phyloP scores from a whole-genome alignment of 78 protist genomes.

The Dictyostelium intermedium region DNA sequence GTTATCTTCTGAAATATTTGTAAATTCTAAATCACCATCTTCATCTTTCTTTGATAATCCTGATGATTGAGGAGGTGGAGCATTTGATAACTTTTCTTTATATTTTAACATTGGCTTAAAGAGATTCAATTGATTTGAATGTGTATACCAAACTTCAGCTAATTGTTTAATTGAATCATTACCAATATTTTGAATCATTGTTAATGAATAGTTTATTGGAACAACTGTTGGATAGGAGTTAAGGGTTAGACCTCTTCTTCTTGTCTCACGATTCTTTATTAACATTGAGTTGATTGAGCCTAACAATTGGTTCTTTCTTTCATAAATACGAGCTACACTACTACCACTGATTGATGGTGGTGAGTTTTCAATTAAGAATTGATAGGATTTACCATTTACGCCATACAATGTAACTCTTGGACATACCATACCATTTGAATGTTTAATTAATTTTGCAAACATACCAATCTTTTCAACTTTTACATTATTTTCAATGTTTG shows the following conservation, averaged over 20 bases:
- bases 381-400: slow-evolving; percentile 57
- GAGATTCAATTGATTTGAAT: not conserved
- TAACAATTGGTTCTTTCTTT: slow-evolving; percentile 47
- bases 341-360: not conserved
- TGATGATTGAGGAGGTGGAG: not conserved
- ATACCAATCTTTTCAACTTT: slow-evolving; percentile 28
- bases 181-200: slow-evolving; percentile 35
- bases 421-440: slow-evolving; percentile 59
- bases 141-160: slow-evolving; percentile 11
- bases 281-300: slow-evolving; percentile 35
- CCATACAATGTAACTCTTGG: slow-evolving; percentile 46
- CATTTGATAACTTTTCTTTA: not conserved
- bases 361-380: slow-evolving; percentile 25
- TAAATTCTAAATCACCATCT: not conserved
- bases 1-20: not conserved
- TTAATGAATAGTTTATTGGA: not conserved
- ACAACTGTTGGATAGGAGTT: not conserved
- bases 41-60: not conserved
- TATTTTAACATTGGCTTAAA: slow-evolving; percentile 14
- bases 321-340: slow-evolving; percentile 8
- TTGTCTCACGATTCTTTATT: slow-evolving; percentile 48
- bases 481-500: slow-evolving; percentile 16
- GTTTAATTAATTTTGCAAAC: slow-evolving; percentile 34
- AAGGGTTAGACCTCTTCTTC: slow-evolving; percentile 45
- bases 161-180: not conserved